Percentiles rank a stretch among this genome's conserved stretches.
Conservation (phyloP, 352 stramenopile genomes). For the Aphanomyces euteiches region DNA sequence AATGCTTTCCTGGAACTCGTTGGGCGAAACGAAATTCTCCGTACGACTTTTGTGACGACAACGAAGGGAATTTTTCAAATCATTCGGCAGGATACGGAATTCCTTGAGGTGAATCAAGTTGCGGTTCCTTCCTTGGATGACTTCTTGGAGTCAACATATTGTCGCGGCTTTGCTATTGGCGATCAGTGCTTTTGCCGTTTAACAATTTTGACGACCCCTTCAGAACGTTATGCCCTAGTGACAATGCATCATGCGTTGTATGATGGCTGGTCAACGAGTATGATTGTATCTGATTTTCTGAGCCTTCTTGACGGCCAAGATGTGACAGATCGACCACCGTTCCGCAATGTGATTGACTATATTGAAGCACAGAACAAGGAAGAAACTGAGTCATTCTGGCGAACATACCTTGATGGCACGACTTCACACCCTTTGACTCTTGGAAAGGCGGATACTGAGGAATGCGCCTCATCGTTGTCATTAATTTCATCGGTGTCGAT, state of each 20-base stretch:
- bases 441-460: not conserved
- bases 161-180: not conserved
- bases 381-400: not conserved
- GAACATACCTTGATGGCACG: not conserved
- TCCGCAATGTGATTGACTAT: slow-evolving; percentile 3
- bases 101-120: not conserved
- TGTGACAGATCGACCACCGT: not conserved
- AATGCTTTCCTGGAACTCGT: not conserved
- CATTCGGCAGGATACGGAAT: not conserved
- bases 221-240: not conserved
- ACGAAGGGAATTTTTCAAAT: not conserved
- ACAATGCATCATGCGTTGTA: slow-evolving; percentile 12
- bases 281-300: not conserved
- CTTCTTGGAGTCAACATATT: not conserved
- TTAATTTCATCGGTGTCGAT: not conserved
- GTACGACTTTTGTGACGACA: slow-evolving; percentile 11
- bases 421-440: not conserved
- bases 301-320: not conserved
- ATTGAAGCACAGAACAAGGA: not conserved
- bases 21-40: not conserved
- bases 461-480: not conserved
- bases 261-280: not conserved
- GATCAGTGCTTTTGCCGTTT: not conserved
- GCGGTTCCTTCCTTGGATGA: not conserved
- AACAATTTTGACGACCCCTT: not conserved